These are phyloP conservation scores for Myxozyma monticola DNA, from an alignment of 805 yeast species.

Conservation along the genomic window DNA sequence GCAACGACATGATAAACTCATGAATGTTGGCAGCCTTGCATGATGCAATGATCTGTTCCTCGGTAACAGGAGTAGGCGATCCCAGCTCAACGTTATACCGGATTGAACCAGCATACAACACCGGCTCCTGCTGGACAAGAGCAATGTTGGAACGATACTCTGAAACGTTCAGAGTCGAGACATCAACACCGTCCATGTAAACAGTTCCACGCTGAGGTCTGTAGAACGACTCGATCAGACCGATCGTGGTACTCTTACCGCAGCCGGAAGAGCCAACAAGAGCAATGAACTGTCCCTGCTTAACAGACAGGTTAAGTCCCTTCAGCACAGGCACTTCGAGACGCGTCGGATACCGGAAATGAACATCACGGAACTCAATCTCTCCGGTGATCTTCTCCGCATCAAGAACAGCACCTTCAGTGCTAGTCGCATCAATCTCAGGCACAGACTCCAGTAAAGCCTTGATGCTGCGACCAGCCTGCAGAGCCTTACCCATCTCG, in stretches of 20 bases:
- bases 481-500: slow-evolving; percentile 46
- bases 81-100: slow-evolving; percentile 65
- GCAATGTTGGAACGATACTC: slow-evolving; percentile 55
- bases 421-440: slow-evolving; percentile 39
- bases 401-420: slow-evolving; percentile 36
- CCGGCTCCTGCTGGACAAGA: slow-evolving; percentile 59
- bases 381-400: slow-evolving; percentile 45
- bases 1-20: slow-evolving; percentile 52
- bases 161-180: slow-evolving; percentile 51
- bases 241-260: slow-evolving; percentile 49
- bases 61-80: slow-evolving; percentile 36
- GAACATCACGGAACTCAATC: slow-evolving; percentile 48
- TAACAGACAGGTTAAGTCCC: slow-evolving; percentile 41
- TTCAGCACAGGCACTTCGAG: slow-evolving; percentile 35
- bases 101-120: slow-evolving; percentile 74
- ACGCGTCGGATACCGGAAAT: slow-evolving; percentile 39
- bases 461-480: slow-evolving; percentile 41
- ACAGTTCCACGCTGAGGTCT: slow-evolving; percentile 53
- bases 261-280: slow-evolving; percentile 82
- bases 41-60: slow-evolving; percentile 45
- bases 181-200: slow-evolving; percentile 53
- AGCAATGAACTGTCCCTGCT: slow-evolving; percentile 83
- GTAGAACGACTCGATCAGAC: slow-evolving; percentile 53
- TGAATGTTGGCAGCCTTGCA: slow-evolving; percentile 54
- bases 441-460: slow-evolving; percentile 40